Percentiles rank a stretch among this genome's conserved stretches.
Conservation (phyloP, 176 grass and related monocot genomes). For the Oropetium thomaeum region DNA sequence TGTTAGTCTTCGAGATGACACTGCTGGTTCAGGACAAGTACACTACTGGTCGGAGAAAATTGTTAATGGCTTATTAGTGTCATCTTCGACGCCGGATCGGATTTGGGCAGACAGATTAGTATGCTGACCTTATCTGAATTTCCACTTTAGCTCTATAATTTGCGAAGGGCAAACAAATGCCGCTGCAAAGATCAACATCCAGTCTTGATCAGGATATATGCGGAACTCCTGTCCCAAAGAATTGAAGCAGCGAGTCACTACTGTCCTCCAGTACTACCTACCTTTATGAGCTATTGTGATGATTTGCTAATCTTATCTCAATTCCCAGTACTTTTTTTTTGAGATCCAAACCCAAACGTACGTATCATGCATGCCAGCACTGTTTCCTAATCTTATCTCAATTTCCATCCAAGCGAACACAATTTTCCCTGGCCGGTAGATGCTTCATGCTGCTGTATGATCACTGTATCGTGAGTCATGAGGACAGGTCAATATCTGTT, state of each 20-base stretch:
- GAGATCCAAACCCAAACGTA: not conserved
- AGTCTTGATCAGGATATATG: not conserved
- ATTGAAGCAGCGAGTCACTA: too few species aligned
- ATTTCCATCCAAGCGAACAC: slow-evolving; percentile 22
- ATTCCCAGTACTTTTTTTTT: not conserved
- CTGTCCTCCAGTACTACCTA: too few species aligned
- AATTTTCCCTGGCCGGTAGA: too few species aligned
- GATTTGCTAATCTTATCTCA: too few species aligned
- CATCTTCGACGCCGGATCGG: not conserved
- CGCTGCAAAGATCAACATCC: not conserved
- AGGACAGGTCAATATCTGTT: not conserved
- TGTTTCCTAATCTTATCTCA: slow-evolving; percentile 21
- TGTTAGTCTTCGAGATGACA: slow-evolving; percentile 17
- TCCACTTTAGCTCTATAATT: not conserved
- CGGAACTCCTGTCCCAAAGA: not conserved
- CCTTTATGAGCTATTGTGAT: too few species aligned
- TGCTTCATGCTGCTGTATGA: not conserved
- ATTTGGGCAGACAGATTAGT: slow-evolving; percentile 16
- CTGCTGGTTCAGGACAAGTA: slow-evolving; percentile 14
- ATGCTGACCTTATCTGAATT: slow-evolving; percentile 23
- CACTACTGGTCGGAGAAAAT: slow-evolving; percentile 16
- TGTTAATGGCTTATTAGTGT: too few species aligned
- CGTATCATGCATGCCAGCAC: not conserved
- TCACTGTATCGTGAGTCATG: not conserved
- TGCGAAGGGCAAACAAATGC: not conserved